Evolutionary conservation across 768 basidiomycete genomes (phyloP), one percentile per base, ranked within the genome.

Genomic region (Filobasidium floriforme): DNA sequence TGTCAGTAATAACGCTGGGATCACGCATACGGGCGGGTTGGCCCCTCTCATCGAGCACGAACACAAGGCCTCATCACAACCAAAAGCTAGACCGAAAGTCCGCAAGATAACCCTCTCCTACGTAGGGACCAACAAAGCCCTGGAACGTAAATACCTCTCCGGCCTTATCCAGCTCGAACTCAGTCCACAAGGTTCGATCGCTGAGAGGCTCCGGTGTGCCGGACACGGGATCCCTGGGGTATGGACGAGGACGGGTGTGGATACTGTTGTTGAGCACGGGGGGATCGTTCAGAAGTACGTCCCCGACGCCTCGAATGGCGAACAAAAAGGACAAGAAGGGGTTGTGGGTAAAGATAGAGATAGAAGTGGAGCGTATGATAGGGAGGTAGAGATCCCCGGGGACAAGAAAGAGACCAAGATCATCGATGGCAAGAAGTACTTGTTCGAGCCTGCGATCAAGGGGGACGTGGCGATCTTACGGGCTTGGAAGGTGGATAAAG

Each of bases 401-500:
- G 69, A 66, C 9, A 72, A 69, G 63, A 77, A 75, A 67, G 63
- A 69, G 22, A 62, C 65, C 9, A 60, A 61, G 41, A 71, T 68
- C 24, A 71, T 74, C 49, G 67, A 73, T 44, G 76, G 73, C 5
- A 72, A 73, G 59, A 72, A 69, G 60, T 77, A 69, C 66, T 51
- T 77, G 44, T 73, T 74, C 24, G 76, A 77, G 62, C 72, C 72
- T 9, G 74, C 76, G n/a, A 77, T 77, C 54, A 63, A 72, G n/a
- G 76, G 76, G 15, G 76, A 77, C 61, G 73, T 75, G 1, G 76
- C 72, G 32, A 73, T 77, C 65, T 49, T 77, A 44, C 62, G 76
- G 60, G 76, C 74, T 51, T 75, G 74, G 74, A 77, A 77, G 66
- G 76, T 72, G 28, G 76, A 77, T 62, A 74, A 74, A 60, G 74